Base-by-base conservation (phyloP, 257 asterid genomes). In the Solanum sitiens region DNA sequence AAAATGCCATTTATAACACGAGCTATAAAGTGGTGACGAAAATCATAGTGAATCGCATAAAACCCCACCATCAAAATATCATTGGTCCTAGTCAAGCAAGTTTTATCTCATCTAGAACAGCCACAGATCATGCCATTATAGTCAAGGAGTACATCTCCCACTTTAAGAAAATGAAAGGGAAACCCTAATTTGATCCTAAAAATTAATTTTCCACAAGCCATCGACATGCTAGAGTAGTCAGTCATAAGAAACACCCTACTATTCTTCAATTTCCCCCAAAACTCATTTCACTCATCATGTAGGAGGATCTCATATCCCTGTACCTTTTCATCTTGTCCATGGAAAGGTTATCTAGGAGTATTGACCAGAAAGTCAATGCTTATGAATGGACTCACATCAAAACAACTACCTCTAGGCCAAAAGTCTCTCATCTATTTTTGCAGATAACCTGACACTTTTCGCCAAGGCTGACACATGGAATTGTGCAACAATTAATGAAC, bases 71-170 rank as follows among this genome's bases (percentile, higher is more conserved):
- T 5, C 1, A 56, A 56, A 56, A 2, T 7, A 56, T 1, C 65
- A 56, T 0, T 20, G 0, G 65, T 18, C 65, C 65, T 56, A 20
- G 25, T 56, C 65, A 3, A 56, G n/a, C 10, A 0, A 2, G 0
- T 20, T 56, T 56, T 6, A 11, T 56, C 25, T 56, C 11, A 18
- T 20, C 65, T 4, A 56, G 11, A 56, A 56, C 25, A 56, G 11
- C 65, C 25, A 18, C 25, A 20, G 0, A 7, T 20, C 65, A 56
- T 0, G 2, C 3, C 0, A 0, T 20, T 20, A 20, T 18, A 18
- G n/a, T 56, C 11, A 11, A 56, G 7, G 11, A 18, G 11, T 20
- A 56, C 11, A 20, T 20, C n/a, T 56, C 65, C 65, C 25, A 56
- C 4, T 56, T 56, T 0, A 7, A 7, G 11, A 7, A 56, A 2